Conservation (phyloP, 2,329 filamentous ascomycete genomes). For the Knoxdaviesia capensis region DNA sequence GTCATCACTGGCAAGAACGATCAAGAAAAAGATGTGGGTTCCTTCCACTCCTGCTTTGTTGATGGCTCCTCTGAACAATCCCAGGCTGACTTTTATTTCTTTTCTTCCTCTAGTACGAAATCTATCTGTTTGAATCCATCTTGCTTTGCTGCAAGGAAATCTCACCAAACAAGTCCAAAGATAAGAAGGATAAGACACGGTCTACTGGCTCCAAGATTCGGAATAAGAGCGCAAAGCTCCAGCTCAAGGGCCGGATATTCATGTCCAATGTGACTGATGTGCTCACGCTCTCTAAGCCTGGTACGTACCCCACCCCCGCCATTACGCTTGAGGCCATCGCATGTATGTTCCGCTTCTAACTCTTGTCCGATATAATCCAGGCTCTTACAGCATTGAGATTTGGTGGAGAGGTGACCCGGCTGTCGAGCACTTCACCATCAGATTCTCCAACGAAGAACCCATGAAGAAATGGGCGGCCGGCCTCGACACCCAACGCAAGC, state of each 20-base stretch:
- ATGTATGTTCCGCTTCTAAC: background rate
- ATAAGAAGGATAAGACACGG: constrained; percentile 48
- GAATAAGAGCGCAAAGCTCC: constrained; percentile 59
- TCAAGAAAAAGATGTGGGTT: constrained; percentile 67
- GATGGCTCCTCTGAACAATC: background rate
- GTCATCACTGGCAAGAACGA: constrained; percentile 82
- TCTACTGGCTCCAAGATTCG: constrained; percentile 33
- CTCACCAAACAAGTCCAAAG: constrained; percentile 63
- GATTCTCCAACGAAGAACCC: constrained; percentile 74
- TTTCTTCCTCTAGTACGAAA: constrained; percentile 53
- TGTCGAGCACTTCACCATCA: constrained; percentile 90
- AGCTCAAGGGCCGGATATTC: constrained; percentile 92
- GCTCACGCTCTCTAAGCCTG: constrained; percentile 69
- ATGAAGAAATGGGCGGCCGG: constrained; percentile 84
- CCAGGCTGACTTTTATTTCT: constrained; percentile 5
- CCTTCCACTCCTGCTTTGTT: background rate
- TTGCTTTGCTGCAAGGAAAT: constrained; percentile 93
- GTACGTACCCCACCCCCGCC: constrained; percentile 26
- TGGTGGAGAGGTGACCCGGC: constrained; percentile 97
- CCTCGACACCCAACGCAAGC: constrained; percentile 57
- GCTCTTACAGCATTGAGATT: constrained; percentile 87
- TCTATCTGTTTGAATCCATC: constrained; percentile 92
- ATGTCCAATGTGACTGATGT: constrained; percentile 98
- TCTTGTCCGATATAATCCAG: constrained; percentile 23
- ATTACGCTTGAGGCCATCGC: too few relatives aligned